A percentile compares a stretch with the other conserved stretches of the same genome.
Conservation (phyloP, 345 rosid species). For the Moringa oleifera region DNA sequence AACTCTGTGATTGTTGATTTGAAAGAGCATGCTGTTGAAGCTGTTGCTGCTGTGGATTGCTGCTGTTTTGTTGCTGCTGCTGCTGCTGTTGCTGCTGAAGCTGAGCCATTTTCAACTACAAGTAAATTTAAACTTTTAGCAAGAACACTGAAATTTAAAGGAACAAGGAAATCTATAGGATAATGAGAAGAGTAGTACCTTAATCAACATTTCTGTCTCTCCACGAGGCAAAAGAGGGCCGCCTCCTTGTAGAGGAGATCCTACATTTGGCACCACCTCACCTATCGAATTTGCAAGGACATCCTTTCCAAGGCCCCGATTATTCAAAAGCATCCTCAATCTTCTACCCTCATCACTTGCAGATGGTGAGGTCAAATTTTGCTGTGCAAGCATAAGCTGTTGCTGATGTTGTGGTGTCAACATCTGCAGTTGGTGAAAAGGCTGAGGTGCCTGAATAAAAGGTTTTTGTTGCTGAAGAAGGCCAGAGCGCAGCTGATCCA, state of each 20-base stretch:
- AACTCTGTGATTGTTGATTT: slow-evolving; percentile 71
- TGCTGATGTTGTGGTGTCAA: slow-evolving; percentile 89
- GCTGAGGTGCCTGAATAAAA: slow-evolving; percentile 82
- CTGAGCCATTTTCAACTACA: slow-evolving; percentile 71
- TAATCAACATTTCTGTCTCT: slow-evolving; percentile 59
- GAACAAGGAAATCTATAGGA: background rate
- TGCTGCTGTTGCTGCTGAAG: slow-evolving; percentile 49
- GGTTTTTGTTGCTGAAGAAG: slow-evolving; percentile 81
- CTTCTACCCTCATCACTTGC: slow-evolving; percentile 75
- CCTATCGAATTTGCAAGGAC: slow-evolving; percentile 64
- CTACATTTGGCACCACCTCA: slow-evolving; percentile 62
- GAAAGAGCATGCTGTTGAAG: slow-evolving; percentile 58
- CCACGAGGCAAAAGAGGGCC: slow-evolving; percentile 48
- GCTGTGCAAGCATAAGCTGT: slow-evolving; percentile 91
- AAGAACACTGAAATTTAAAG: background rate
- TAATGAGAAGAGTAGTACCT: slow-evolving; percentile 31
- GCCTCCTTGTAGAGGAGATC: slow-evolving; percentile 65
- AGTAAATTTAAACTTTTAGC: slow-evolving; percentile 2
- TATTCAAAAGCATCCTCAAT: slow-evolving; percentile 66
- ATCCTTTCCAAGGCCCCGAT: slow-evolving; percentile 67
- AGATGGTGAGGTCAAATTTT: slow-evolving; percentile 72
- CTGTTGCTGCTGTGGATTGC: slow-evolving; percentile 46
- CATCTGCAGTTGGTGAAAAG: slow-evolving; percentile 90
- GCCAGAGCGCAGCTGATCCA: slow-evolving; percentile 71
- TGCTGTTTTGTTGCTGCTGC: slow-evolving; percentile 54